These are phyloP conservation scores for Prinsepia uniflora DNA, from an alignment of 306 rosid genomes.

Conservation along the genomic window DNA sequence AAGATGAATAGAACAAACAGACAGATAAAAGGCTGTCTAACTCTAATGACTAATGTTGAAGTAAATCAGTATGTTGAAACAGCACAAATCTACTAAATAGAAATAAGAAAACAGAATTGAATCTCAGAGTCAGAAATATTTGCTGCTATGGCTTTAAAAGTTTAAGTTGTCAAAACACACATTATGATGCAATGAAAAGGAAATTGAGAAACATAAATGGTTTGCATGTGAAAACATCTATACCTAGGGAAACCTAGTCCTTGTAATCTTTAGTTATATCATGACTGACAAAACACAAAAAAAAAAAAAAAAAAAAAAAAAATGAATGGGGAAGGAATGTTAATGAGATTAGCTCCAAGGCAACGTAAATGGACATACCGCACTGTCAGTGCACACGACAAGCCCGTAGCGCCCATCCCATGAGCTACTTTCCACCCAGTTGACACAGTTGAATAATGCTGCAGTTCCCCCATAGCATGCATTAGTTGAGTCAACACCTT, in stretches of 20 bases:
- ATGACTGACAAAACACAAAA: no score
- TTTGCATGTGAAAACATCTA: no score
- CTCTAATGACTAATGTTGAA: background rate
- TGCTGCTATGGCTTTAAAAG: background rate
- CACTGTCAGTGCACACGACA: conserved; percentile 96
- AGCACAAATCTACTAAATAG: background rate
- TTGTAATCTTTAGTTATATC: no score
- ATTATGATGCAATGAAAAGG: no score
- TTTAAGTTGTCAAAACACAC: no score
- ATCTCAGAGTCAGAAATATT: background rate
- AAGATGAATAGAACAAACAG: conserved; percentile 4
- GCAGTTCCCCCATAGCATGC: conserved; percentile 99
- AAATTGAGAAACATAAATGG: no score
- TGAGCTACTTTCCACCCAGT: conserved; percentile 96
- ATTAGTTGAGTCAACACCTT: conserved; percentile 92
- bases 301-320: no score
- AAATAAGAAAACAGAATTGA: background rate
- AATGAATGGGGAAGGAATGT: background rate
- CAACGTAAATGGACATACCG: conserved; percentile 48
- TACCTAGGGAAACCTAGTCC: no score
- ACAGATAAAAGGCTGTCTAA: background rate
- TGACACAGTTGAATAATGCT: conserved; percentile 93
- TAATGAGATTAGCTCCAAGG: conserved; percentile 17
- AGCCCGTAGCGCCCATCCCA: conserved; percentile 99
- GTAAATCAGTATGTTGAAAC: background rate